Evolutionary conservation across 2,329 filamentous ascomycete species (phyloP).

Genomic region (Sporothrix luriei): DNA sequence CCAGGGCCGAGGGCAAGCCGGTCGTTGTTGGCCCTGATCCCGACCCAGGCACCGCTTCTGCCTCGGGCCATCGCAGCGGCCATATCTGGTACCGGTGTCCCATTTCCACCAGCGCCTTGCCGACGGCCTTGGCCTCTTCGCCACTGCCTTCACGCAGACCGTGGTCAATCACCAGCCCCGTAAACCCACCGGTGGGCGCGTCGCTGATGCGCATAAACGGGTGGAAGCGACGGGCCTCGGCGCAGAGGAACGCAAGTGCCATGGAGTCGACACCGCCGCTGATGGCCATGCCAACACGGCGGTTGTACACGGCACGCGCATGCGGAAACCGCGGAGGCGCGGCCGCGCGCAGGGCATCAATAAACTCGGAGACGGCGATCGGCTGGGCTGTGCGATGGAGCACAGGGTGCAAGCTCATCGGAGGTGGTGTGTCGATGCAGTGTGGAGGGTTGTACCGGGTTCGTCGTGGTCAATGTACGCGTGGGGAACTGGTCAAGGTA

Average conservation of each 20-base stretch:
- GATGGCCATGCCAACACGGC: conserved; percentile 67
- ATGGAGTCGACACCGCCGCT: conserved; percentile 98
- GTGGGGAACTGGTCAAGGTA: not conserved
- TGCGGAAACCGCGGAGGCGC: conserved; percentile 55
- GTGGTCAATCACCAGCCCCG: conserved; percentile 61
- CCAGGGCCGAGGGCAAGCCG: conserved; percentile 61
- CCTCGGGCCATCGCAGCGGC: conserved; percentile 55
- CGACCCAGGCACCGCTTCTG: not conserved
- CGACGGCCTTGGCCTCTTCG: conserved; percentile 56
- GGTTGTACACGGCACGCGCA: conserved; percentile 42
- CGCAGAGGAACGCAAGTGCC: conserved; percentile 80
- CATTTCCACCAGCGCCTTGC: conserved; percentile 42
- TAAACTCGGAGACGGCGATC: conserved; percentile 48
- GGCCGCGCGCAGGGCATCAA: conserved; percentile 54
- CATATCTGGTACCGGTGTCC: conserved; percentile 41
- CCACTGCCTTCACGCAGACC: conserved; percentile 55
- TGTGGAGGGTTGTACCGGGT: not conserved
- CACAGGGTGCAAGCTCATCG: conserved; percentile 40
- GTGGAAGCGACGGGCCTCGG: conserved; percentile 45
- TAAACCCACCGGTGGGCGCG: conserved; percentile 48
- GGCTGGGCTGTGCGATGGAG: conserved; percentile 47
- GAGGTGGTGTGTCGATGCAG: not conserved
- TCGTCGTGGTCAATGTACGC: not conserved
- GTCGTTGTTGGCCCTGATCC: no score
- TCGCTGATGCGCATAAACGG: conserved; percentile 49